These are phyloP conservation scores for Edaphochlamys debaryana DNA, from an alignment of 139 green algal genomes.

Conservation along the genomic window DNA sequence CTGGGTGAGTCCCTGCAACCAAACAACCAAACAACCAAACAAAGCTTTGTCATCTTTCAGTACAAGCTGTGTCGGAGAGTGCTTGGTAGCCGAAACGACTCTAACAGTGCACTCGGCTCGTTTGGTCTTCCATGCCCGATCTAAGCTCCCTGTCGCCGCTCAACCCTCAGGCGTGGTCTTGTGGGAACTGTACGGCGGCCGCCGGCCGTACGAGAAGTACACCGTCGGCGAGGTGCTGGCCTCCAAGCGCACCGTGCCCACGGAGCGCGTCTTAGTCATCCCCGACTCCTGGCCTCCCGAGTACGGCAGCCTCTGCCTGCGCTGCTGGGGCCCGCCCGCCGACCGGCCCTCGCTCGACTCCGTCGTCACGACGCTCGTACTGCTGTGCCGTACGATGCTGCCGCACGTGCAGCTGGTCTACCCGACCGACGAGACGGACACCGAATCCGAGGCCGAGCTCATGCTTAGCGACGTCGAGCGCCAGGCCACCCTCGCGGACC, in stretches of 20 bases:
- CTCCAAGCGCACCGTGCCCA: constrained; percentile 23
- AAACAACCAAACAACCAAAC: too few species aligned
- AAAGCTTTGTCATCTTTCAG: too few species aligned
- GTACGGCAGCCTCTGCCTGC: neutral
- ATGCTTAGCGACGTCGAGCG: too few species aligned
- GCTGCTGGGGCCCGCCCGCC: constrained; percentile 6
- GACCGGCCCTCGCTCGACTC: neutral
- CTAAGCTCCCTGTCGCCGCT: too few species aligned
- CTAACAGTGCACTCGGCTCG: too few species aligned
- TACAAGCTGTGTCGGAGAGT: too few species aligned
- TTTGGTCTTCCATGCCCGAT: too few species aligned
- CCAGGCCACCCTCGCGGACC: neutral
- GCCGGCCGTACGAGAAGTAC: constrained; percentile 35
- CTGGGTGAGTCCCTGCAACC: constrained; percentile 4
- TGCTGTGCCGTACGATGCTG: constrained; percentile 17
- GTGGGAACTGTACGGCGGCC: constrained; percentile 36
- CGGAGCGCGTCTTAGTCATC: neutral
- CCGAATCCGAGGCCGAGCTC: too few species aligned
- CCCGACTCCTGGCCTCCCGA: neutral
- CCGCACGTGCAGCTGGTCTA: constrained; percentile 28
- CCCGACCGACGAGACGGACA: neutral
- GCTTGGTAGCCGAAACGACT: too few species aligned
- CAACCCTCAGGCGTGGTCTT: constrained; percentile 25
- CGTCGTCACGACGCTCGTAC: neutral
- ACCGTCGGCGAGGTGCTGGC: constrained; percentile 22